These are phyloP conservation scores for Chrysanthemum makinoi DNA, from an alignment of 129 eudicot genomes.

Conservation along the genomic window DNA sequence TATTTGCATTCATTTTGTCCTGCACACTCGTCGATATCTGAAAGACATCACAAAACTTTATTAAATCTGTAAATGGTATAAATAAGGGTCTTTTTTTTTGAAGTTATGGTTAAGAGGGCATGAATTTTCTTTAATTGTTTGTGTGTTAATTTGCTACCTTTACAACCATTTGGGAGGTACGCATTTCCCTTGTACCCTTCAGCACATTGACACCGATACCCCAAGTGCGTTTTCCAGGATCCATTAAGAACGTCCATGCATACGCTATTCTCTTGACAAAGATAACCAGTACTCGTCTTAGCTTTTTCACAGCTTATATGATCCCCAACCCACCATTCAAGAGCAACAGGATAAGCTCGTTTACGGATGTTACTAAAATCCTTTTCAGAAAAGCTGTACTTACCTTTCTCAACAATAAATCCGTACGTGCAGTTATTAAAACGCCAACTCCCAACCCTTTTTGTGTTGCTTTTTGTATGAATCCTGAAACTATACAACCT, in stretches of 20 bases:
- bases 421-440: constrained; percentile 29
- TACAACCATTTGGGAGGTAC: constrained; percentile 23
- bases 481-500: background rate
- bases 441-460: constrained; percentile 8
- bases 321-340: constrained; percentile 23
- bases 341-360: constrained; percentile 10
- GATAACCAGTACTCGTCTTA: background rate
- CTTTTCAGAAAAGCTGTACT: background rate
- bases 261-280: constrained; percentile 28
- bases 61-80: too few species aligned
- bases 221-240: background rate
- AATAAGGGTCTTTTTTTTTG: too few species aligned
- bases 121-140: too few species aligned
- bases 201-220: constrained; percentile 16
- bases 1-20: constrained; percentile 11
- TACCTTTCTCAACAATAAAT: constrained; percentile 17
- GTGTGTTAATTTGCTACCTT: too few species aligned
- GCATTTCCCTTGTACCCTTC: constrained; percentile 28
- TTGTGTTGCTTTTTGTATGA: constrained; percentile 18
- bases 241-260: background rate
- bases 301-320: constrained; percentile 13
- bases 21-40: constrained; percentile 27
- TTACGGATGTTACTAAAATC: constrained; percentile 18
- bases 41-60: background rate
- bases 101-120: too few species aligned